phyloP scores from a whole-genome alignment of 441 rosid species.

The Bocquillonia castaneifolia region DNA sequence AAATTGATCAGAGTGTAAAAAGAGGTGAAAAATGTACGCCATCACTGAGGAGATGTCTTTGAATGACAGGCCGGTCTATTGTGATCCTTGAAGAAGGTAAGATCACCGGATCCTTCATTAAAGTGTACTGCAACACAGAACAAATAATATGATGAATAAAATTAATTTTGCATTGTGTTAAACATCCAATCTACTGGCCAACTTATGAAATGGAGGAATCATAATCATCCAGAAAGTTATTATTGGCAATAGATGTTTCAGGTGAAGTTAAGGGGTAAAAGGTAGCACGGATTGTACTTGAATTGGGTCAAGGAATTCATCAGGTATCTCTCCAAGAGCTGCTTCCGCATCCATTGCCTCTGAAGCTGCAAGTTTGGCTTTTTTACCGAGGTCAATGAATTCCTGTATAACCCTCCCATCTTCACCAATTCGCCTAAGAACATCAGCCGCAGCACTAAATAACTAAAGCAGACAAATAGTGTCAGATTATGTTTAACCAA shows the following conservation, averaged over 20 bases:
- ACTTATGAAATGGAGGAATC: neutral
- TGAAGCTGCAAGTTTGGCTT: slow-evolving; percentile 83
- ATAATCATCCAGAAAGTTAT: neutral
- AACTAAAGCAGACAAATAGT: slow-evolving; percentile 41
- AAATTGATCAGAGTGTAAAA: neutral
- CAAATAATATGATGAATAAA: neutral
- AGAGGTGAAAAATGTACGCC: slow-evolving; percentile 37
- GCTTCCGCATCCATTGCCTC: slow-evolving; percentile 98
- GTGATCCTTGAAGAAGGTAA: slow-evolving; percentile 89
- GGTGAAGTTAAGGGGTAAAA: neutral
- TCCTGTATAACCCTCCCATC: slow-evolving; percentile 66
- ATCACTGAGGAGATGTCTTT: slow-evolving; percentile 99
- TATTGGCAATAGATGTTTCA: neutral
- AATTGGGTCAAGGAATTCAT: slow-evolving; percentile 98
- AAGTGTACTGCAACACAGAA: slow-evolving; percentile 53
- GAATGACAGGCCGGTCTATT: slow-evolving; percentile 83
- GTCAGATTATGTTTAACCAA: slow-evolving; percentile 23
- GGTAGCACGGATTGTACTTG: slow-evolving; percentile 38
- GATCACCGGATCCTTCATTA: slow-evolving; percentile 98
- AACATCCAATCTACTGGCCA: neutral
- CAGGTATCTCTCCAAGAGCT: slow-evolving; percentile 90
- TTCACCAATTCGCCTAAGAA: slow-evolving; percentile 78
- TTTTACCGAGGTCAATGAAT: slow-evolving; percentile 72
- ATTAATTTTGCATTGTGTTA: neutral
- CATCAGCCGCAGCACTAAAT: slow-evolving; percentile 81